These are phyloP conservation scores for Neurospora cerealis DNA, from an alignment of 495 filamentous ascomycete genomes.

Conservation along the genomic window DNA sequence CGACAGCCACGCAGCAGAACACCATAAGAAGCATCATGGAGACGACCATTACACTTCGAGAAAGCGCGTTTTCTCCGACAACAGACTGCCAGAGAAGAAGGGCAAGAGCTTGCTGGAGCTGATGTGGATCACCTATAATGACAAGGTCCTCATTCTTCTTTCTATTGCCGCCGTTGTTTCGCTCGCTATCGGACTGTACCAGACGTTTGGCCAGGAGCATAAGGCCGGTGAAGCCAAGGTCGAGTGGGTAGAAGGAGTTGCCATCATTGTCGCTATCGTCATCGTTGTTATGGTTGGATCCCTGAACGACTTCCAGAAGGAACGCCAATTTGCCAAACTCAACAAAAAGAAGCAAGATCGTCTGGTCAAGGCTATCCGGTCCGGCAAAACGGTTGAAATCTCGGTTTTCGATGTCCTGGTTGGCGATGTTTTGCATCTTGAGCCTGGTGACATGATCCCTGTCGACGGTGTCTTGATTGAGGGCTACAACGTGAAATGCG, in stretches of 20 bases:
- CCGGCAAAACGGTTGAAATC: slow-evolving; percentile 60
- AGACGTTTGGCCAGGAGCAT: slow-evolving; percentile 41
- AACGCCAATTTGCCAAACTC: slow-evolving; percentile 67
- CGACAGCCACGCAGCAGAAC: slow-evolving; percentile 2
- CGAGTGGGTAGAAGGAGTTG: slow-evolving; percentile 75
- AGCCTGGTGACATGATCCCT: slow-evolving; percentile 66
- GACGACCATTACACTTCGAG: slow-evolving; percentile 47
- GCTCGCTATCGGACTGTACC: slow-evolving; percentile 63
- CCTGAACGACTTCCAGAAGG: slow-evolving; percentile 70
- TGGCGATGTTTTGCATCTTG: slow-evolving; percentile 63
- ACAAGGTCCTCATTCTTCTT: slow-evolving; percentile 71
- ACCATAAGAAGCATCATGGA: slow-evolving; percentile 9
- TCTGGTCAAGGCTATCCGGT: slow-evolving; percentile 64
- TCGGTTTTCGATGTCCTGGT: slow-evolving; percentile 64
- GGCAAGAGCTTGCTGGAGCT: slow-evolving; percentile 60
- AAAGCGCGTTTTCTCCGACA: slow-evolving; percentile 60
- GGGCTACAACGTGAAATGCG: slow-evolving; percentile 67
- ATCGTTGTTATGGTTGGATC: slow-evolving; percentile 70
- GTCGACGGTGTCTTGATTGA: slow-evolving; percentile 66
- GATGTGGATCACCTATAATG: slow-evolving; percentile 81
- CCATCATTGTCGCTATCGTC: slow-evolving; percentile 65
- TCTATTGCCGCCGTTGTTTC: slow-evolving; percentile 65
- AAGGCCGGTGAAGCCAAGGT: slow-evolving; percentile 37
- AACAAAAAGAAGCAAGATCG: slow-evolving; percentile 77
- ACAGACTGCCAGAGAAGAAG: slow-evolving; percentile 64